These are phyloP conservation scores for Cystobasidiaceae sp. DNA, from an alignment of 1,284 basidiomycete species.

Conservation along the genomic window DNA sequence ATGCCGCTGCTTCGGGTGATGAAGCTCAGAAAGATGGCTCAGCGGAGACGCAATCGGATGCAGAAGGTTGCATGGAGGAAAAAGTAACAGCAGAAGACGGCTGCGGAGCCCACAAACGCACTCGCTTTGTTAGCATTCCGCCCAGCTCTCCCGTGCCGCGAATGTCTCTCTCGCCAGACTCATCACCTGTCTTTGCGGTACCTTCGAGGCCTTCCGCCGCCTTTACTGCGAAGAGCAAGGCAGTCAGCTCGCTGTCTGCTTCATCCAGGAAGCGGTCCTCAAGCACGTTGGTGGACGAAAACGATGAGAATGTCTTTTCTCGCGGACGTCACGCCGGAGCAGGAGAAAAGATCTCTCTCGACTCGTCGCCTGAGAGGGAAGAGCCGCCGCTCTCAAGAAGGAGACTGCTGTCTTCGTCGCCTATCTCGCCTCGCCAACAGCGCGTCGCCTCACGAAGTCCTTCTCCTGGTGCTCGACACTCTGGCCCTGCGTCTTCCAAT, in stretches of 20 bases:
- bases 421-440: not conserved
- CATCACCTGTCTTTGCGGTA: slow-evolving; percentile 9
- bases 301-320: not conserved
- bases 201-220: slow-evolving; percentile 7
- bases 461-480: slow-evolving; percentile 3
- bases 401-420: not conserved
- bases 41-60: not conserved
- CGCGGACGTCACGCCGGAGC: not conserved
- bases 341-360: slow-evolving; percentile 5
- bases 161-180: slow-evolving; percentile 16
- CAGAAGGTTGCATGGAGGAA: not conserved
- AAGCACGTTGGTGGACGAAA: too few species aligned
- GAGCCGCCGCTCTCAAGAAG: not conserved
- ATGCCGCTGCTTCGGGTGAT: too few species aligned
- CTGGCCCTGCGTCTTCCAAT: not conserved
- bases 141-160: slow-evolving; percentile 10
- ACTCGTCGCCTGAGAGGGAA: slow-evolving; percentile 6
- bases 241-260: too few species aligned
- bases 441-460: too few species aligned
- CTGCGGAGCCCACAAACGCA: not conserved
- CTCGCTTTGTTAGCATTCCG: not conserved
- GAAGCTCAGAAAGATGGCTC: not conserved
- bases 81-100: not conserved
- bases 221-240: too few species aligned
- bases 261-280: too few species aligned